Evolutionary conservation across 176 grass and related monocot genomes (phyloP).

Genomic region (Thinopyrum elongatum): DNA sequence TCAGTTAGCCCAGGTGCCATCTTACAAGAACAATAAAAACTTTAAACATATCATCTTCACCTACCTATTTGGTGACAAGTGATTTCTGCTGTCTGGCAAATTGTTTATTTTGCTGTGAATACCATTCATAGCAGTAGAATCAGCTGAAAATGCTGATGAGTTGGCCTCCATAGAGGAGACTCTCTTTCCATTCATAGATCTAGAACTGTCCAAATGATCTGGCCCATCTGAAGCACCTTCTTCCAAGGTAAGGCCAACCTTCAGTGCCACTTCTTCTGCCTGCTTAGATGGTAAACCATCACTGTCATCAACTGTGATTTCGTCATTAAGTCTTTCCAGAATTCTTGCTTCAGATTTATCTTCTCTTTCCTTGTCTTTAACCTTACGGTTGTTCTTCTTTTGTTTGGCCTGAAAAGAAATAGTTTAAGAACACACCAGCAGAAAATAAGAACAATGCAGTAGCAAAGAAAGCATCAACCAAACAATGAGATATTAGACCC

Average conservation of each 20-base stretch:
- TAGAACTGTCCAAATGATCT: conserved; percentile 45
- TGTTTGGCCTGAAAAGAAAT: conserved; percentile 60
- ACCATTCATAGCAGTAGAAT: conserved; percentile 46
- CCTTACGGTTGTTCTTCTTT: conserved; percentile 82
- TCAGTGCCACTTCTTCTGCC: conserved; percentile 45
- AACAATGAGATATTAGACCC: conserved; percentile 11
- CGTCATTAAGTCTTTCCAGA: conserved; percentile 65
- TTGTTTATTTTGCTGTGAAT: conserved; percentile 47
- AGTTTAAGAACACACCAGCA: not conserved
- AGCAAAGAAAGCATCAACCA: conserved; percentile 1
- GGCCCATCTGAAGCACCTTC: conserved; percentile 63
- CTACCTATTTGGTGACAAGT: conserved; percentile 61
- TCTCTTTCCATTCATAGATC: conserved; percentile 49
- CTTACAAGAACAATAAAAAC: conserved; percentile 20
- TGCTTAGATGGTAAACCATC: conserved; percentile 38
- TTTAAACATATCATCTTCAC: conserved; percentile 8
- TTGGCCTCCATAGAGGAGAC: conserved; percentile 43
- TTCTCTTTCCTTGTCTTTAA: conserved; percentile 67
- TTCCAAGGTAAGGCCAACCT: conserved; percentile 49
- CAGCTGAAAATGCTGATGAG: conserved; percentile 36
- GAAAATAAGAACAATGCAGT: conserved; percentile 6
- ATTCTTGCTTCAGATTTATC: conserved; percentile 53
- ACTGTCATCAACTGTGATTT: conserved; percentile 49
- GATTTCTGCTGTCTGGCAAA: conserved; percentile 44
- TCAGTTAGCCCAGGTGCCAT: conserved; percentile 28